phyloP scores from a whole-genome alignment of 2,329 filamentous ascomycete species.

The Graphiopsis chlorocephala region DNA sequence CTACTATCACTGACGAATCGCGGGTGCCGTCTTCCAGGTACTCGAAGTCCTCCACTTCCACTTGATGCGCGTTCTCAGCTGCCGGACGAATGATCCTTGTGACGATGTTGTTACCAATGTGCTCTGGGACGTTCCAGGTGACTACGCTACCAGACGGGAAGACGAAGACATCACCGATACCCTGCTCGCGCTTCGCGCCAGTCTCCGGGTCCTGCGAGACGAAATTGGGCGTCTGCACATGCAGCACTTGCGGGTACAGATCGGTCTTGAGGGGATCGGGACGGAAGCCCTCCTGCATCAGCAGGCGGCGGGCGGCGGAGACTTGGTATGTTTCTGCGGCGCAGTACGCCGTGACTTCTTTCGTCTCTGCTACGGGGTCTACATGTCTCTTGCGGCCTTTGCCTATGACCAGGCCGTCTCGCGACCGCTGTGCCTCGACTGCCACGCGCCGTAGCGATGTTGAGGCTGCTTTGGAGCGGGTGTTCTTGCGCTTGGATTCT shows the following conservation, averaged over 20 bases:
- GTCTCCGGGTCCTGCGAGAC: conserved; percentile 41
- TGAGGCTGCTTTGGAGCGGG: conserved; percentile 57
- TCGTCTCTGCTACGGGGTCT: conserved; percentile 47
- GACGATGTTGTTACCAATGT: conserved; percentile 66
- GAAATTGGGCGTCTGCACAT: conserved; percentile 49
- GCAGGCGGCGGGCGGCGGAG: conserved; percentile 54
- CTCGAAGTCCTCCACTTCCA: conserved; percentile 88
- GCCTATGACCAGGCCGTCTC: conserved; percentile 52
- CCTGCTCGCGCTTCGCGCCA: conserved; percentile 39
- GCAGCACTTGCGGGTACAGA: conserved; percentile 64
- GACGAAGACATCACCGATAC: conserved; percentile 79
- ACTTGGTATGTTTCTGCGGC: conserved; percentile 67
- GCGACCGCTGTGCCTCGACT: conserved; percentile 72
- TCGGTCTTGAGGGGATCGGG: conserved; percentile 62
- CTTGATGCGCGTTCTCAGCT: conserved; percentile 69
- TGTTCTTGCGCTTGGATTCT: conserved; percentile 47
- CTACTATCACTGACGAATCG: conserved; percentile 74
- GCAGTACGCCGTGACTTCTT: conserved; percentile 61
- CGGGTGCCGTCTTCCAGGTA: conserved; percentile 72
- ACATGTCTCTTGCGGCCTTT: conserved; percentile 44
- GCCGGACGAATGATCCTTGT: conserved; percentile 72
- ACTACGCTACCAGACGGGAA: conserved; percentile 94
- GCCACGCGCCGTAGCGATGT: conserved; percentile 81
- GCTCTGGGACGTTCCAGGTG: conserved; percentile 80
- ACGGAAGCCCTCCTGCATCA: conserved; percentile 58